These are phyloP conservation scores for Hydnomerulius pinastri DNA, from an alignment of 768 basidiomycete genomes.

Conservation along the genomic window DNA sequence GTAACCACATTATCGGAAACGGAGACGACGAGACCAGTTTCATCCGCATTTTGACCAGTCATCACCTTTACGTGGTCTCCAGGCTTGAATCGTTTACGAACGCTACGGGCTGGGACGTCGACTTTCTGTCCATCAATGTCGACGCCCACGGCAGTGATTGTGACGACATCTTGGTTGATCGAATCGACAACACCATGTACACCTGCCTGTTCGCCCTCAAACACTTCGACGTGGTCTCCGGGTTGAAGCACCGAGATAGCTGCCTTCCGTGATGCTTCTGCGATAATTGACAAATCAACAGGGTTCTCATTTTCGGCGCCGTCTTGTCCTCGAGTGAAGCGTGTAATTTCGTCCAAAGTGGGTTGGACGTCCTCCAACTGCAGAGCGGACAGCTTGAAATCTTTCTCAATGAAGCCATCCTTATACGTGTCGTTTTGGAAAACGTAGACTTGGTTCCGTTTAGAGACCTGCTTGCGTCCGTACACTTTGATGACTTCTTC, in stretches of 20 bases:
- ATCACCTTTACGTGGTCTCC: conserved; percentile 99
- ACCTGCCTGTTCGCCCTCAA: conserved; percentile 95
- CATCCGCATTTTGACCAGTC: conserved; percentile 90
- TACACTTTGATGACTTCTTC: conserved; percentile 91
- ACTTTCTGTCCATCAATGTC: conserved; percentile 88
- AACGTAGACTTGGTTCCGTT: conserved; percentile 73
- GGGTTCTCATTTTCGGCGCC: conserved; percentile 63
- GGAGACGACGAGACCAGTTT: conserved; percentile 94
- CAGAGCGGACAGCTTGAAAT: conserved; percentile 80
- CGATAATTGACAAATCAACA: conserved; percentile 90
- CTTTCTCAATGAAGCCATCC: conserved; percentile 96
- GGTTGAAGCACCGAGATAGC: conserved; percentile 96
- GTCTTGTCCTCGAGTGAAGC: conserved; percentile 78
- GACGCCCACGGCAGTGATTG: conserved; percentile 74
- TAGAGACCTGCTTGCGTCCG: conserved; percentile 73
- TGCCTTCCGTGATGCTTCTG: conserved; percentile 87
- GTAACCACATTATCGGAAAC: conserved; percentile 90
- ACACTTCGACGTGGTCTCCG: conserved; percentile 96
- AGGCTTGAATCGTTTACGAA: conserved; percentile 92
- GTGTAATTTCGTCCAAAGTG: conserved; percentile 94
- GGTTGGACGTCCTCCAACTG: conserved; percentile 90
- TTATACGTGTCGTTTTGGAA: conserved; percentile 94
- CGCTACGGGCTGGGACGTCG: conserved; percentile 83
- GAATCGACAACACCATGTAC: conserved; percentile 91
- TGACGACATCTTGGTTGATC: conserved; percentile 84